phyloP scores from a whole-genome alignment of 768 basidiomycete genomes.

The Leccinum boreale region DNA sequence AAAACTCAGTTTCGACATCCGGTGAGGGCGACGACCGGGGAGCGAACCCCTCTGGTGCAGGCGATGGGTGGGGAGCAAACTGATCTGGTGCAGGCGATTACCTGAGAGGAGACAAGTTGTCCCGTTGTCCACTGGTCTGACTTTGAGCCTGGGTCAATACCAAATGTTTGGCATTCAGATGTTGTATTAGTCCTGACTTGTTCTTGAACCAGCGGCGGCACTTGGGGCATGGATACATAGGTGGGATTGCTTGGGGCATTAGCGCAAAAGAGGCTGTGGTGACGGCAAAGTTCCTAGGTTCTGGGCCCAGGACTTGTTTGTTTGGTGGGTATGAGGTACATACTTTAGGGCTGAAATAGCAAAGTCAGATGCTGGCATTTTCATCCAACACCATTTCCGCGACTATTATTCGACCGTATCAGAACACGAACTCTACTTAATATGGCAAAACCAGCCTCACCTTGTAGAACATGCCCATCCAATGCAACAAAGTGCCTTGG shows the following conservation, averaged over 20 bases:
- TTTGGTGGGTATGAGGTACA: too few species aligned
- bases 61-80: too few species aligned
- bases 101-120: too few species aligned
- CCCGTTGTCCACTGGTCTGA: neutral
- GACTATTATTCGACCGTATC: neutral
- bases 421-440: neutral
- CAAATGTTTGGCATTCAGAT: neutral
- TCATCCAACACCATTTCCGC: neutral
- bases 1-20: neutral
- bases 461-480: neutral
- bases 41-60: neutral
- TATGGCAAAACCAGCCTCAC: neutral
- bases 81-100: too few species aligned
- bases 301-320: neutral
- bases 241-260: neutral
- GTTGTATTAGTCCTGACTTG: neutral
- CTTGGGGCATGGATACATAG: neutral
- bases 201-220: neutral
- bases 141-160: neutral
- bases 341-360: too few species aligned
- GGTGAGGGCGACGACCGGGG: neutral
- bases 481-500: neutral
- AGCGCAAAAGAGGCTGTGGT: neutral
- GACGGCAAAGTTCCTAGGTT: neutral
- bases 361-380: neutral